phyloP scores from a whole-genome alignment of 768 basidiomycete species.

The Lactarius vividus region DNA sequence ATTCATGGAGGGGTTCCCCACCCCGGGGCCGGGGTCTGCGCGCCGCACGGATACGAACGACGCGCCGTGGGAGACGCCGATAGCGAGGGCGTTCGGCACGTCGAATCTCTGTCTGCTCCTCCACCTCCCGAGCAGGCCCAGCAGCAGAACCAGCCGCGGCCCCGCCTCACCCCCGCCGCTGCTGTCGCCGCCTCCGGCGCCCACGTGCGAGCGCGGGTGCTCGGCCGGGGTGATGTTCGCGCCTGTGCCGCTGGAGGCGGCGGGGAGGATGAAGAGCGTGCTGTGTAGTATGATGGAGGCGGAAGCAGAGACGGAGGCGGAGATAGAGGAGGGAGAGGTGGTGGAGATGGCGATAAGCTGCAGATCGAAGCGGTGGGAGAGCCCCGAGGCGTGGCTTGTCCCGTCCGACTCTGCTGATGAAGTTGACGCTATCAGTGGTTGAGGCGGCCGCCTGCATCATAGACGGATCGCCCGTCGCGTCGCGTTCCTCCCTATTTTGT shows the following conservation, averaged over 20 bases:
- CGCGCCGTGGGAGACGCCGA: background rate
- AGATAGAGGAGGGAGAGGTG: background rate
- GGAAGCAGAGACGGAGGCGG: background rate
- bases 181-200: no score
- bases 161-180: background rate
- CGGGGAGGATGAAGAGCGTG: background rate
- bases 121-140: background rate
- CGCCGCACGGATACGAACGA: background rate
- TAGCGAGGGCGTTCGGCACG: no score
- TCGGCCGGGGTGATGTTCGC: background rate
- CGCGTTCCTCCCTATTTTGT: background rate
- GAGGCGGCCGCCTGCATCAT: background rate
- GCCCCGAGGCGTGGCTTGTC: conserved; percentile 25
- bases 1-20: conserved; percentile 4
- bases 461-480: background rate
- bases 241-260: background rate
- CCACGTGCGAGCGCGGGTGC: no score
- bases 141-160: background rate
- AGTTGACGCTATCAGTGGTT: background rate
- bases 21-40: background rate
- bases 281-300: background rate
- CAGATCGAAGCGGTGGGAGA: conserved; percentile 4
- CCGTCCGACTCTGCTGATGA: conserved; percentile 12
- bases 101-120: background rate
- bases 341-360: background rate